These are phyloP conservation scores for Chrysanthemum seticuspe DNA, from an alignment of 129 eudicot species.

Conservation along the genomic window DNA sequence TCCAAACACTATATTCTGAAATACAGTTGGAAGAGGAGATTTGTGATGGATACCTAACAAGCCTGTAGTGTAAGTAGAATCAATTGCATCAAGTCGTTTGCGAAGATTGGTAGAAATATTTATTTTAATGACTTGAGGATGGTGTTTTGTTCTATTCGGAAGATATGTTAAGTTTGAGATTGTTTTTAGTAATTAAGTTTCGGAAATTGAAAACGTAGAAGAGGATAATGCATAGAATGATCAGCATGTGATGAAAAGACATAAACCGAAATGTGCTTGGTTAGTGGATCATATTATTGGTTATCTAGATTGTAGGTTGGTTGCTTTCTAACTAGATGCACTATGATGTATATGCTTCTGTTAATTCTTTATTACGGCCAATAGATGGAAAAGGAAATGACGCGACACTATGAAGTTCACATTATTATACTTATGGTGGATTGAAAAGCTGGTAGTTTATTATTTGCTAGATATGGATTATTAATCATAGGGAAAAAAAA, in stretches of 20 bases:
- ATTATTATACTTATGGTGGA: conserved; percentile 5
- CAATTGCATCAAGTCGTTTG: background rate
- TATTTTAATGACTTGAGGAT: background rate
- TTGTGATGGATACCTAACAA: conserved; percentile 1
- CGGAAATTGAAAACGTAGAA: background rate
- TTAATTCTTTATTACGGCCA: too few relatives aligned
- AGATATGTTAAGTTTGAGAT: conserved; percentile 11
- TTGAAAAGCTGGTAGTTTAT: conserved; percentile 3
- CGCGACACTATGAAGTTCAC: conserved; percentile 4
- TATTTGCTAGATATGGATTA: conserved; percentile 11
- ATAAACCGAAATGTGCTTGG: conserved; percentile 15
- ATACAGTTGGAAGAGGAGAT: background rate
- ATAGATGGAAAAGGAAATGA: background rate
- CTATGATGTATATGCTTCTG: conserved; percentile 9
- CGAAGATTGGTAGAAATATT: too few relatives aligned
- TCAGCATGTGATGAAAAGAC: background rate
- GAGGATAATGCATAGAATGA: background rate
- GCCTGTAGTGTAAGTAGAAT: background rate
- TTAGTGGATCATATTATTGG: conserved; percentile 7
- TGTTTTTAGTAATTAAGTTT: too few relatives aligned
- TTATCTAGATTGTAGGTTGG: conserved; percentile 1
- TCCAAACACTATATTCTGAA: too few relatives aligned
- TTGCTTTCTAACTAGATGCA: conserved; percentile 20
- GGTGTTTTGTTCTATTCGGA: background rate
- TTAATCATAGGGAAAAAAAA: background rate